Base-by-base conservation (phyloP, 2,329 filamentous ascomycete species). In the Ceratocystis huliohia region DNA sequence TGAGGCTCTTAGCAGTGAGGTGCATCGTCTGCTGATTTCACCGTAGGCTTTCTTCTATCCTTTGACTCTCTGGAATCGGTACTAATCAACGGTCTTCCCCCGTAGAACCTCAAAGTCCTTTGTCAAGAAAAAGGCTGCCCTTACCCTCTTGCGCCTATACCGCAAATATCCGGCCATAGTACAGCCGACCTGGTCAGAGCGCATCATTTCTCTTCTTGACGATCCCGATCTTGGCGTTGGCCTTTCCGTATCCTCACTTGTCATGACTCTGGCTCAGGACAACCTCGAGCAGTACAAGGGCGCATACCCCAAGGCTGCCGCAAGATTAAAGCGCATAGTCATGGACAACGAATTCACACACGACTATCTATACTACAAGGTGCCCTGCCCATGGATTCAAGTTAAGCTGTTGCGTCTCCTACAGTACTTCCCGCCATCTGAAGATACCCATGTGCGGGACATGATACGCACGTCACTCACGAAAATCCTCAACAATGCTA, bases 201-300 rank as follows among this genome's bases (percentile, higher is more conserved):
- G 94, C 64, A 96, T 99, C 74, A 94, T 99, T 74, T 94, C 94
- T n/a, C 81, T 99, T 53, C 96, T 99, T 92, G 94, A 99, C 75
- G 94, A 99, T 72, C 81, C 85, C 4, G 94, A 99, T 73, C 86
- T 97, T 75, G 94, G 94, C 66, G 94, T 99, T 44, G 91, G 91
- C 6, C 81, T 99, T 28, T 99, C 95, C 0, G 91, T 99, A 56
- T 96, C 94, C 0, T 99, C 94, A 4, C 81, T 99, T 3, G 88
- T 99, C 69, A 96, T 96, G 87, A 88, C 94, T 1, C 78, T 99
- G 70, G 90, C 91, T 2, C 94, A 97, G 76, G 94, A 99, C 73
- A 88, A 94, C 72, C 84, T 88, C n/a, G 92, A 96, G 1, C 88
- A 91, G 73, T 99, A 96, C 80, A 93, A 88, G 75, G 92, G 91